These are phyloP conservation scores for Penicillium freii DNA, from an alignment of 2,329 filamentous ascomycete species.

Conservation along the genomic window DNA sequence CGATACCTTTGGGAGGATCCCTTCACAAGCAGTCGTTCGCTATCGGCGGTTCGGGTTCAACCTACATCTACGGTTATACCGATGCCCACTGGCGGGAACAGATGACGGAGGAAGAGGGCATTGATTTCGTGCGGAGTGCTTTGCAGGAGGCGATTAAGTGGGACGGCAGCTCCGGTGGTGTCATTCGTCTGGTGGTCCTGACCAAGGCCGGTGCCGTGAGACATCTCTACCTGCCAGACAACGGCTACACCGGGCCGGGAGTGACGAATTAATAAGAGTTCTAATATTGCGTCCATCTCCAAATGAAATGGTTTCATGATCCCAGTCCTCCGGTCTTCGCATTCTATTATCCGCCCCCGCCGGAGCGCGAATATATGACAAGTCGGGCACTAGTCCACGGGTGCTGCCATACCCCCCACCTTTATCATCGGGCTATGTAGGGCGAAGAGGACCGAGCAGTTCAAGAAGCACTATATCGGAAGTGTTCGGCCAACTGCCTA, in stretches of 20 bases:
- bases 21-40: slow-evolving; percentile 96
- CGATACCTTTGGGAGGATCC: slow-evolving; percentile 91
- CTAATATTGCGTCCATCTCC: slow-evolving; percentile 19
- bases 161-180: slow-evolving; percentile 97
- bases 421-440: neutral
- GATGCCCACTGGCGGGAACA: slow-evolving; percentile 93
- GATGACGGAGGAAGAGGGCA: slow-evolving; percentile 89
- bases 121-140: slow-evolving; percentile 88
- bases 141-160: slow-evolving; percentile 96
- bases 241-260: slow-evolving; percentile 75
- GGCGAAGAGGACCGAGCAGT: neutral
- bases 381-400: neutral
- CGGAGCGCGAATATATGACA: neutral
- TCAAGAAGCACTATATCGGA: neutral
- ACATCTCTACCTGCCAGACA: slow-evolving; percentile 94
- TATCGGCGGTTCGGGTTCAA: slow-evolving; percentile 94
- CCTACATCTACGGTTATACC: slow-evolving; percentile 99
- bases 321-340: neutral
- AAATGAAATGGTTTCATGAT: slow-evolving; percentile 21
- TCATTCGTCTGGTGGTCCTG: slow-evolving; percentile 96
- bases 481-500: neutral
- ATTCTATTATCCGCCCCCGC: neutral
- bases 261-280: slow-evolving; percentile 40
- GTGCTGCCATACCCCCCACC: neutral
- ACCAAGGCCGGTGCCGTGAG: slow-evolving; percentile 85